phyloP scores from a whole-genome alignment of 345 rosid genomes.

The Turritis glabra region DNA sequence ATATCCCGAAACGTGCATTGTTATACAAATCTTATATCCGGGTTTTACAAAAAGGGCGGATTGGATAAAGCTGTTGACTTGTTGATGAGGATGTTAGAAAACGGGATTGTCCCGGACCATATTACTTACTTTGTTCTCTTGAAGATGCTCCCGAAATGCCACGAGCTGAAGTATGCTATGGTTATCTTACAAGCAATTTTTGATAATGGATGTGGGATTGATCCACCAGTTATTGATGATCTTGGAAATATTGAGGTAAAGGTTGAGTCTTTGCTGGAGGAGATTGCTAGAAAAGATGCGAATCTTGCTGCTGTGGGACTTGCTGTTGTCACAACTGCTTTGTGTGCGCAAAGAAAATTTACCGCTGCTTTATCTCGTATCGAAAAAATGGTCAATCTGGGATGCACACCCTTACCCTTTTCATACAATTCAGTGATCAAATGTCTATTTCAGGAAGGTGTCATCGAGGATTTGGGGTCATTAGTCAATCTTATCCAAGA shows the following conservation, averaged over 20 bases:
- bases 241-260: conserved; percentile 36
- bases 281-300: conserved; percentile 44
- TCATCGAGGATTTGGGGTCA: conserved; percentile 42
- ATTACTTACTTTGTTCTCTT: conserved; percentile 53
- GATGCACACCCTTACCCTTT: conserved; percentile 52
- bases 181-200: conserved; percentile 51
- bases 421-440: conserved; percentile 61
- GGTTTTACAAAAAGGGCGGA: conserved; percentile 52
- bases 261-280: conserved; percentile 51
- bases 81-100: conserved; percentile 49
- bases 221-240: conserved; percentile 30
- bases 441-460: conserved; percentile 48
- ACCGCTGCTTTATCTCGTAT: conserved; percentile 44
- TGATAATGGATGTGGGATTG: conserved; percentile 47
- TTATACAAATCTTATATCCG: conserved; percentile 56
- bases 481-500: conserved; percentile 49
- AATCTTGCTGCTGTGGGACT: conserved; percentile 52
- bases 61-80: conserved; percentile 46
- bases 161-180: conserved; percentile 52
- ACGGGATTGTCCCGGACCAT: conserved; percentile 63
- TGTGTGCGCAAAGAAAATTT: conserved; percentile 47
- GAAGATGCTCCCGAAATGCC: conserved; percentile 53
- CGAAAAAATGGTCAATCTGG: conserved; percentile 45
- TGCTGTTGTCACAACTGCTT: conserved; percentile 53
- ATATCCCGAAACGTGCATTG: conserved; percentile 51